Evolutionary conservation across 495 filamentous ascomycete species (phyloP).

Genomic region (Neurospora sublineolata): DNA sequence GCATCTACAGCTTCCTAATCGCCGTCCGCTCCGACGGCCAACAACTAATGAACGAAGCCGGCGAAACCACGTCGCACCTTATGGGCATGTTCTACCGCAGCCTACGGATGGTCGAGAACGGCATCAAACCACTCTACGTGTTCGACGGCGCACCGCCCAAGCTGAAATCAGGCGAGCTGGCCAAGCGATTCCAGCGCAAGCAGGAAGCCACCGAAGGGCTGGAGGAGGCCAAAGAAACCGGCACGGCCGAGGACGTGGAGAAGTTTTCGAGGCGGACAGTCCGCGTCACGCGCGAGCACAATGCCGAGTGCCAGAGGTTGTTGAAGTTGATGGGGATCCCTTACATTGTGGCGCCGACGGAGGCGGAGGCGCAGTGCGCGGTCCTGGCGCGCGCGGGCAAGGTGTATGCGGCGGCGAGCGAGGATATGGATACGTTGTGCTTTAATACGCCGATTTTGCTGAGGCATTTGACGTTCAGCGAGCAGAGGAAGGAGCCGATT

Average conservation of each 20-base stretch:
- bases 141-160: constrained; percentile 96
- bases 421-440: constrained; percentile 98
- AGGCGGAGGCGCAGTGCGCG: constrained; percentile 95
- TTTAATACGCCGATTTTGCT: constrained; percentile 87
- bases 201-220: constrained; percentile 75
- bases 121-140: constrained; percentile 95
- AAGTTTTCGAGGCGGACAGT: constrained; percentile 95
- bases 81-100: constrained; percentile 99
- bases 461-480: constrained; percentile 88
- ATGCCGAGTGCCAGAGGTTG: constrained; percentile 81
- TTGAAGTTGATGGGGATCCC: constrained; percentile 92
- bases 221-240: constrained; percentile 93
- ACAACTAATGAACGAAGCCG: constrained; percentile 84
- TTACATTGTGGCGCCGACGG: constrained; percentile 88
- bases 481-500: constrained; percentile 94
- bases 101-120: constrained; percentile 93
- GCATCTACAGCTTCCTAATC: constrained; percentile 96
- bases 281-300: constrained; percentile 91
- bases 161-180: constrained; percentile 89
- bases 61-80: constrained; percentile 92
- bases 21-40: constrained; percentile 94
- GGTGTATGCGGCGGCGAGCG: constrained; percentile 90
- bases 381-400: constrained; percentile 83
- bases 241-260: constrained; percentile 91
- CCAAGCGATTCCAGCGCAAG: constrained; percentile 86